These are phyloP conservation scores for Aureobasidium vineae DNA, from an alignment of 2,329 filamentous ascomycete species.

Conservation along the genomic window DNA sequence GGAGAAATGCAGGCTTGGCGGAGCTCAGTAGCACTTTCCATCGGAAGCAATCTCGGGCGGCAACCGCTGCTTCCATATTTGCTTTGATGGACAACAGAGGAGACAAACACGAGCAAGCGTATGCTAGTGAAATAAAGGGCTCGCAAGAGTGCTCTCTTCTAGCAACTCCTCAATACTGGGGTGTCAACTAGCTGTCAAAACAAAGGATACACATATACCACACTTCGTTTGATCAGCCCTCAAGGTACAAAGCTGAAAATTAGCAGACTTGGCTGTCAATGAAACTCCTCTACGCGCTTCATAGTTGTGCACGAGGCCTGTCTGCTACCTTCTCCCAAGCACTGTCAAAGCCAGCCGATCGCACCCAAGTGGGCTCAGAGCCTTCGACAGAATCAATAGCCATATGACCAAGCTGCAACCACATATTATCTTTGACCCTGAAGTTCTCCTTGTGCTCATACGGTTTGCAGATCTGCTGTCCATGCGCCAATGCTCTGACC, in stretches of 20 bases:
- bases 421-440: conserved; percentile 56
- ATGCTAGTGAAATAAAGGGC: background rate
- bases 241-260: background rate
- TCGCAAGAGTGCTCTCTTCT: background rate
- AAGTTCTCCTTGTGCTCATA: conserved; percentile 51
- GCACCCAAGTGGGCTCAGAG: conserved; percentile 57
- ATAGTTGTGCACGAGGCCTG: conserved; percentile 18
- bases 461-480: conserved; percentile 51
- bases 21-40: background rate
- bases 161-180: background rate
- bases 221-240: background rate
- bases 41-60: background rate
- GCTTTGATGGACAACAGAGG: background rate
- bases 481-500: conserved; percentile 66
- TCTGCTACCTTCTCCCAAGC: conserved; percentile 56
- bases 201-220: background rate
- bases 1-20: background rate
- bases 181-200: background rate
- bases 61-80: background rate
- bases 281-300: background rate
- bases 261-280: no score
- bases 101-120: background rate
- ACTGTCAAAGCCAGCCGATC: conserved; percentile 61
- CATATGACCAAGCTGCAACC: conserved; percentile 61
- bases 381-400: conserved; percentile 61